Conservation (phyloP, 2,329 filamentous ascomycete genomes). For the Cordyceps militaris region DNA sequence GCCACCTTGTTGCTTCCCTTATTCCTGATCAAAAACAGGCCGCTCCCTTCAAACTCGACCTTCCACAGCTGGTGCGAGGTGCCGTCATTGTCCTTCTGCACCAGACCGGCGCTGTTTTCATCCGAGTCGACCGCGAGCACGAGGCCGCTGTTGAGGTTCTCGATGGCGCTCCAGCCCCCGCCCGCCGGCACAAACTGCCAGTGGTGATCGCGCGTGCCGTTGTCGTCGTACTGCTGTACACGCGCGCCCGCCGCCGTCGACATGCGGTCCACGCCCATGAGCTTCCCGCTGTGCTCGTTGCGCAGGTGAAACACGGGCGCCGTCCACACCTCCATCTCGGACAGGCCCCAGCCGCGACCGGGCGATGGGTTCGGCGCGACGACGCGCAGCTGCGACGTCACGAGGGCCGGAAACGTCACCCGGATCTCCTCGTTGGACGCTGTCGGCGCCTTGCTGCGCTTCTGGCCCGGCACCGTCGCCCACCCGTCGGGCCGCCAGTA, state of each 20-base stretch:
- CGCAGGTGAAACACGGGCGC: slow-evolving; percentile 17
- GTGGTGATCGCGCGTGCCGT: slow-evolving; percentile 13
- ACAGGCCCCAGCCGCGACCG: slow-evolving; percentile 21
- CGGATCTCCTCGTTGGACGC: slow-evolving; percentile 24
- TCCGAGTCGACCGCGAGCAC: slow-evolving; percentile 12
- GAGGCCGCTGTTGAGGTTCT: slow-evolving; percentile 14
- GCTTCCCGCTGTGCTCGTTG: slow-evolving; percentile 17
- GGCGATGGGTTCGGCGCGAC: slow-evolving; percentile 25
- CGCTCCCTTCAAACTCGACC: slow-evolving; percentile 7
- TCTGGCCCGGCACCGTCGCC: slow-evolving; percentile 2
- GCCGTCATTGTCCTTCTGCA: slow-evolving; percentile 11
- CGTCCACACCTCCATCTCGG: slow-evolving; percentile 28
- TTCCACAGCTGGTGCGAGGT: slow-evolving; percentile 13
- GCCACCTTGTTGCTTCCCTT: slow-evolving; percentile 15
- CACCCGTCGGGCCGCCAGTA: slow-evolving; percentile 10
- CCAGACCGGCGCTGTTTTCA: slow-evolving; percentile 11
- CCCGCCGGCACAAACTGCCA: slow-evolving; percentile 11
- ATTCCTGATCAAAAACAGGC: slow-evolving; percentile 15
- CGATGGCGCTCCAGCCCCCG: slow-evolving; percentile 15
- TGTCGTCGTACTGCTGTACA: slow-evolving; percentile 15
- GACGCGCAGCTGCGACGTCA: slow-evolving; percentile 21
- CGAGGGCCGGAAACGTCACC: slow-evolving; percentile 20
- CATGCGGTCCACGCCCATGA: slow-evolving; percentile 13
- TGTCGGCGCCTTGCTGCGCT: not conserved
- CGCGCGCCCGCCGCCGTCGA: not conserved